Evolutionary conservation across 805 yeast species (phyloP).

Genomic region (Saccharomycopsis lassenensis): DNA sequence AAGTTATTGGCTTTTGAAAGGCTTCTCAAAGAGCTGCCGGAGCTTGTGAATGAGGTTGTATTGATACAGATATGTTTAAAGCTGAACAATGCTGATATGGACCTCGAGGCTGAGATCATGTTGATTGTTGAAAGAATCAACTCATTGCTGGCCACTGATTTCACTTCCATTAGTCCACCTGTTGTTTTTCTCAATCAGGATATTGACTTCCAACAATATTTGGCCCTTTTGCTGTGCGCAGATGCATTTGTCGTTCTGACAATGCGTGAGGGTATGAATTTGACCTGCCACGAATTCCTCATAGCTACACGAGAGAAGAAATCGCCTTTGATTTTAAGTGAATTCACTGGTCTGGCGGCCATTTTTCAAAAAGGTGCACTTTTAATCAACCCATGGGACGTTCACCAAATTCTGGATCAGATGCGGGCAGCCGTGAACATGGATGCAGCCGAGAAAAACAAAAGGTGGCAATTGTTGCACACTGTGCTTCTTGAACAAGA

Average conservation of each 20-base stretch:
- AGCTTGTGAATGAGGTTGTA: constrained; percentile 55
- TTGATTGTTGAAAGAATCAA: constrained; percentile 79
- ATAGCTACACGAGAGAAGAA: constrained; percentile 60
- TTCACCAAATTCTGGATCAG: constrained; percentile 48
- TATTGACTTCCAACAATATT: constrained; percentile 77
- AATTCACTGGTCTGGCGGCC: constrained; percentile 89
- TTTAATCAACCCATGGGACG: constrained; percentile 87
- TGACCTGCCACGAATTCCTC: constrained; percentile 91
- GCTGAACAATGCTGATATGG: constrained; percentile 41
- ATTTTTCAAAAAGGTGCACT: constrained; percentile 62
- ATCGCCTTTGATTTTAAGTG: constrained; percentile 79
- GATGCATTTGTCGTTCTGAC: constrained; percentile 82
- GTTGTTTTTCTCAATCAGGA: constrained; percentile 85
- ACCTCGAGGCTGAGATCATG: constrained; percentile 63
- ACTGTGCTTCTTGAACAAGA: constrained; percentile 55
- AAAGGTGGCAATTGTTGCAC: constrained; percentile 53
- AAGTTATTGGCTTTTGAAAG: constrained; percentile 80
- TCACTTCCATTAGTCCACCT: constrained; percentile 69
- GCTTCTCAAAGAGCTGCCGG: constrained; percentile 63
- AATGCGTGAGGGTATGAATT: constrained; percentile 92
- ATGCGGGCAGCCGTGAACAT: constrained; percentile 58
- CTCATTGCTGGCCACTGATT: constrained; percentile 56
- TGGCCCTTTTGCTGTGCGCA: constrained; percentile 79
- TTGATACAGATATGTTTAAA: constrained; percentile 74
- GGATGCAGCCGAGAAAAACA: constrained; percentile 43